Evolutionary conservation across 768 basidiomycete genomes (phyloP).

Genomic region (Tremella mesenterica): DNA sequence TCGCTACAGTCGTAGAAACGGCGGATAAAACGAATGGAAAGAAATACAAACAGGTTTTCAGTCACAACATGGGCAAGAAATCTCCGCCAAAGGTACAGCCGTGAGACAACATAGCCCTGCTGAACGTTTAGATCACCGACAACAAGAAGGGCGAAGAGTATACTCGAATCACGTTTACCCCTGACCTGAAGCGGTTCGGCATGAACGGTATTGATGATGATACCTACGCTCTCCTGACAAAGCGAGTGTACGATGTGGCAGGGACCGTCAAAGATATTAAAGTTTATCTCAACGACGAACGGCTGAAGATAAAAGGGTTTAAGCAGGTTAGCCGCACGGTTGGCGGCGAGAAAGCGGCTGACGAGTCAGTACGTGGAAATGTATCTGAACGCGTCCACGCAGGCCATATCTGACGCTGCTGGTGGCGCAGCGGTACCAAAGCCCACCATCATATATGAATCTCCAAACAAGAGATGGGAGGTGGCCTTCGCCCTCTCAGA

Average conservation of each 20-base stretch:
- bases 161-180: constrained; percentile 84
- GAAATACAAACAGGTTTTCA: constrained; percentile 94
- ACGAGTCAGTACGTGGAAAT: constrained; percentile 73
- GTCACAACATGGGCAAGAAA: constrained; percentile 81
- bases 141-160: constrained; percentile 79
- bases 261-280: constrained; percentile 91
- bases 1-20: constrained; percentile 62
- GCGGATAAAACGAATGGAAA: constrained; percentile 74
- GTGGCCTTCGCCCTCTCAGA: constrained; percentile 90
- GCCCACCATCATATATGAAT: constrained; percentile 71
- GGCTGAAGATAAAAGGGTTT: constrained; percentile 87
- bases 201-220: constrained; percentile 84
- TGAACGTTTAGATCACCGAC: constrained; percentile 60
- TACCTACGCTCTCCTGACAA: constrained; percentile 74
- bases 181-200: constrained; percentile 83
- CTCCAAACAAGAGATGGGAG: constrained; percentile 77
- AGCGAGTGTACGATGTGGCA: constrained; percentile 93
- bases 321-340: constrained; percentile 49
- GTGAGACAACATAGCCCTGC: neutral
- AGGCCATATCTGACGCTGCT: constrained; percentile 59
- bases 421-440: constrained; percentile 74
- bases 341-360: neutral
- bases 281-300: constrained; percentile 84
- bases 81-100: constrained; percentile 61
- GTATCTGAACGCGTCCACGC: constrained; percentile 70